Base-by-base conservation (phyloP, 2,329 filamentous ascomycete species). In the Xylariaceae sp. region DNA sequence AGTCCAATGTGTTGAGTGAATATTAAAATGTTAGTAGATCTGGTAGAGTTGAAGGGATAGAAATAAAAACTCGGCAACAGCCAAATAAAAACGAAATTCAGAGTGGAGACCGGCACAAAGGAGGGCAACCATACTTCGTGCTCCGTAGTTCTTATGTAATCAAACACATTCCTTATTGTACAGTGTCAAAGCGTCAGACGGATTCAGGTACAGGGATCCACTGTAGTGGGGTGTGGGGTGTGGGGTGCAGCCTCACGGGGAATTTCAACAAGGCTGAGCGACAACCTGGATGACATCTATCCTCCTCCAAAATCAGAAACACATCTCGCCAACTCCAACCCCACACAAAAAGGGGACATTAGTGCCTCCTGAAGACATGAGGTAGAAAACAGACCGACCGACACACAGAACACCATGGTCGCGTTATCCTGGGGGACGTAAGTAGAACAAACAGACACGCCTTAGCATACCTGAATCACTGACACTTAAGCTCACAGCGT, bases 391-490 rank as follows among this genome's bases (percentile, higher is more conserved):
- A 32, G 21, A 45, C 29, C 36, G 39, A 53, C 7, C 2, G 19
- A 34, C 11, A 7, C 12, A 14, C 7, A 14, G 7, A 32, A 32
- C 10, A 25, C 32, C 16, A 71, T 70, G 66, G 63, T 61, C 34
- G 64, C 41, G 19, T 56, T 75, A 45, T 64, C 70, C 20, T 76
- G 71, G 71, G 71, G 68, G 50, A 73, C 68, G 73, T 75, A 65
- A 67, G 73, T 70, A 57, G 20, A 29, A 21, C 21, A 29, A 11
- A 25, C 20, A 17, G 22, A 22, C 37, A 33, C 10, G 32, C 34
- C n/a, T n/a, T 16, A 4, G 22, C 22, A 23, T 14, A 17, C 6
- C 7, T 25, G 22, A 42, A 22, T 43, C 27, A 43, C 46, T 47
- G 17, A 46, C 42, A 55, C 32, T n/a, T n/a, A n/a, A n/a, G 22